These are phyloP conservation scores for Wallacemonas sp. DNA, from an alignment of 208 protist species.

Conservation along the genomic window DNA sequence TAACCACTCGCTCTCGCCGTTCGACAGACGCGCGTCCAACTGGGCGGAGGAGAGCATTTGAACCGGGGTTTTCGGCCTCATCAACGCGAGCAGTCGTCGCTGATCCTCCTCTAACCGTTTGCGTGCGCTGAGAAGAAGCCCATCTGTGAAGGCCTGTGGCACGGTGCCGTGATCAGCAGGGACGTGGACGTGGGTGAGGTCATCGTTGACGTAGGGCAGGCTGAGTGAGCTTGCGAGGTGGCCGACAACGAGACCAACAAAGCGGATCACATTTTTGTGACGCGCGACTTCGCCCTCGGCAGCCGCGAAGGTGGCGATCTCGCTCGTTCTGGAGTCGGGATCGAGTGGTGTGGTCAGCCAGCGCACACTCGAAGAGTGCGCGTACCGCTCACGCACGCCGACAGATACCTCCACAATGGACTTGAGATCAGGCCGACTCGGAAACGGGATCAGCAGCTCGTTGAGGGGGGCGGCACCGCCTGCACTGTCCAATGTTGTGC, in stretches of 20 bases:
- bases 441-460: slow-evolving; percentile 50
- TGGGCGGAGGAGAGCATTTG: slow-evolving; percentile 11
- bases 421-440: slow-evolving; percentile 47
- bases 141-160: slow-evolving; percentile 6
- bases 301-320: slow-evolving; percentile 43
- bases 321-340: neutral
- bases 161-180: slow-evolving; percentile 10
- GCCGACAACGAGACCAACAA: slow-evolving; percentile 61
- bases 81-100: slow-evolving; percentile 3
- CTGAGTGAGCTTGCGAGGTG: slow-evolving; percentile 53
- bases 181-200: slow-evolving; percentile 25
- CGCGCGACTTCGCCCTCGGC: slow-evolving; percentile 51
- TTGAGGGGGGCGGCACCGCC: slow-evolving; percentile 20
- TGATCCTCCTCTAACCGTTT: slow-evolving; percentile 30
- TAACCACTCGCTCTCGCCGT: slow-evolving; percentile 35
- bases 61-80: neutral
- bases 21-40: slow-evolving; percentile 23
- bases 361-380: slow-evolving; percentile 47
- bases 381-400: slow-evolving; percentile 45
- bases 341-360: slow-evolving; percentile 56
- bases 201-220: slow-evolving; percentile 35
- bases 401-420: slow-evolving; percentile 64
- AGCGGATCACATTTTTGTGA: slow-evolving; percentile 58
- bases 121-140: slow-evolving; percentile 20
- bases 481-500: slow-evolving; percentile 15